A percentile compares a stretch with the other conserved stretches of the same genome.
Evolutionary conservation across 106 monocot species (phyloP).

Genomic region (Dendrobium chrysotoxum): DNA sequence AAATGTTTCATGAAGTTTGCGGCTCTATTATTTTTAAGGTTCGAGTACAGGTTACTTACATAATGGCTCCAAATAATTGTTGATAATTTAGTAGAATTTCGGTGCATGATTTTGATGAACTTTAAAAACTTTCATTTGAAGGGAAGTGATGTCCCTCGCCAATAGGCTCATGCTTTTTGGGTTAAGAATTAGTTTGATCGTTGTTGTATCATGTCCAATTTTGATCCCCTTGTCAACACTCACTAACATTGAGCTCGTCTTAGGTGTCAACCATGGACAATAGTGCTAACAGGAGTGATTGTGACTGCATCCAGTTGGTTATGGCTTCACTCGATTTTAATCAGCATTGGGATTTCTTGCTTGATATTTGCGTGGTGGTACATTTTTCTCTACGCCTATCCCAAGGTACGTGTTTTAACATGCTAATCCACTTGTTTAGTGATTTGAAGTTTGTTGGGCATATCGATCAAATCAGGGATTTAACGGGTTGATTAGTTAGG

Average conservation of each 20-base stretch:
- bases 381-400: constrained; percentile 76
- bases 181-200: no score
- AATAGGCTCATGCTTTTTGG: no score
- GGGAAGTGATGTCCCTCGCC: no score
- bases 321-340: constrained; percentile 53
- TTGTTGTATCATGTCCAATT: background rate
- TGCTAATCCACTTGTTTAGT: background rate
- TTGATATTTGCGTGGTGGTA: constrained; percentile 87
- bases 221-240: background rate
- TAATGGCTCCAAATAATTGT: no score
- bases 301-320: constrained; percentile 60
- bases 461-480: background rate
- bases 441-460: background rate
- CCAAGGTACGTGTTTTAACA: constrained; percentile 49
- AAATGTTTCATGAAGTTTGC: no score
- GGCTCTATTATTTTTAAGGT: no score
- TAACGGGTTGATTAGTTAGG: no score
- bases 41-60: no score
- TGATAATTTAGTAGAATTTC: no score
- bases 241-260: background rate
- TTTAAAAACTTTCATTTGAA: no score
- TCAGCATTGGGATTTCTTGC: constrained; percentile 34
- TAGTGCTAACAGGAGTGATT: constrained; percentile 63
- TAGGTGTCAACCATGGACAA: constrained; percentile 99
- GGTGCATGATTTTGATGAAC: no score